Evolutionary conservation across 1,284 basidiomycete species (phyloP).

Genomic region (Leccinum subrobustum): DNA sequence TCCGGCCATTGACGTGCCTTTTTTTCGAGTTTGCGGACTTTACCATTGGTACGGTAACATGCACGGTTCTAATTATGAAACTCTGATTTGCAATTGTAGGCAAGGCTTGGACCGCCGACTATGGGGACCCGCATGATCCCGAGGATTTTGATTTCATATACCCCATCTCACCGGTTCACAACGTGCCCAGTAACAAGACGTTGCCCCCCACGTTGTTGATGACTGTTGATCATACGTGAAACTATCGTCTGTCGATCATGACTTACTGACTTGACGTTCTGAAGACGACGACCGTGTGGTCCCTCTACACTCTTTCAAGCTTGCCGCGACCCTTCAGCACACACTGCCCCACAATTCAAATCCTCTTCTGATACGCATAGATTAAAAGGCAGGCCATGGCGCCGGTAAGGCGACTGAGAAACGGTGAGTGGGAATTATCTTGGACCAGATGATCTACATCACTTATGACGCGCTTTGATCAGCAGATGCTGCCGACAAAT

Average conservation of each 20-base stretch:
- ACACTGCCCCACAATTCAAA: constrained; percentile 59
- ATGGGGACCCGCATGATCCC: constrained; percentile 74
- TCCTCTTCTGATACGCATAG: constrained; percentile 73
- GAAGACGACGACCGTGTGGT: constrained; percentile 82
- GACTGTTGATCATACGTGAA: constrained; percentile 72
- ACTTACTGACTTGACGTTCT: constrained; percentile 3
- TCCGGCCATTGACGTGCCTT: constrained; percentile 6
- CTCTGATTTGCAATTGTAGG: constrained; percentile 39
- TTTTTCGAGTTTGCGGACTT: constrained; percentile 65
- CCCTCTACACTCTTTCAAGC: constrained; percentile 81
- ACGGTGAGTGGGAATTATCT: constrained; percentile 40
- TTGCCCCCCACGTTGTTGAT: constrained; percentile 70
- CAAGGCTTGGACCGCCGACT: constrained; percentile 79
- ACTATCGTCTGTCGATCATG: neutral
- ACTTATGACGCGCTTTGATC: neutral
- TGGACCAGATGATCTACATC: constrained; percentile 1
- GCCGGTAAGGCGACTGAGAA: constrained; percentile 78
- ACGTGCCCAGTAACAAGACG: constrained; percentile 57
- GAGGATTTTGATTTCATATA: constrained; percentile 82
- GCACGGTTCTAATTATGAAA: neutral
- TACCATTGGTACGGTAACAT: constrained; percentile 56
- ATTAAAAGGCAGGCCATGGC: constrained; percentile 80
- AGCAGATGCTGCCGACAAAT: constrained; percentile 68
- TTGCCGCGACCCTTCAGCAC: constrained; percentile 72
- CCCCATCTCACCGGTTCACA: constrained; percentile 77